phyloP scores from a whole-genome alignment of 2,329 filamentous ascomycete species.

The Pseudophaeomoniella oleicola region DNA sequence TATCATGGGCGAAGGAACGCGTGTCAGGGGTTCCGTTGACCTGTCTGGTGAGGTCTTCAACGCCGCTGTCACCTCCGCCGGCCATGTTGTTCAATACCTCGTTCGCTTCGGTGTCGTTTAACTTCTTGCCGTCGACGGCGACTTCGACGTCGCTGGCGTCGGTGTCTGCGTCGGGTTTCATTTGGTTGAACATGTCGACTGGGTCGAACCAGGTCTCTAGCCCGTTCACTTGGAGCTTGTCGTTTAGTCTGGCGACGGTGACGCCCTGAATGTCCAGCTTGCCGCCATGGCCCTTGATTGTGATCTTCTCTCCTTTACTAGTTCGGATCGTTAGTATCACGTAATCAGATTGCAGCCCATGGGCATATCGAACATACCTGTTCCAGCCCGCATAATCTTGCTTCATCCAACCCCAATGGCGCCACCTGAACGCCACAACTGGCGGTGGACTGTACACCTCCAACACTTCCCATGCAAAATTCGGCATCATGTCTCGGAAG shows the following conservation, averaged over 20 bases:
- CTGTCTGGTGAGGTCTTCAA: neutral
- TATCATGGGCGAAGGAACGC: no score
- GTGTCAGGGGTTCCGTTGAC: no score
- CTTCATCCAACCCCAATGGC: slow-evolving; percentile 55
- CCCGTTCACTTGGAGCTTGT: slow-evolving; percentile 40
- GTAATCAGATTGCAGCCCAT: neutral
- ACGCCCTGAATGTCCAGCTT: slow-evolving; percentile 50
- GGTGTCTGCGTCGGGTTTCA: slow-evolving; percentile 35
- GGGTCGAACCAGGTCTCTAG: slow-evolving; percentile 54
- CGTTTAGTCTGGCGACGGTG: slow-evolving; percentile 47
- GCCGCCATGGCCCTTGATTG: slow-evolving; percentile 45
- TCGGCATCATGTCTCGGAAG: slow-evolving; percentile 61
- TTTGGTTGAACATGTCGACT: slow-evolving; percentile 52
- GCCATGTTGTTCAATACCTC: neutral
- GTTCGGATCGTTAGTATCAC: slow-evolving; percentile 3
- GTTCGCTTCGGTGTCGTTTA: neutral
- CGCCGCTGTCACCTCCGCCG: neutral
- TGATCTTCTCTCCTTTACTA: slow-evolving; percentile 49
- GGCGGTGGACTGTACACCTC: slow-evolving; percentile 54
- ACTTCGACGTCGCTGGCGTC: slow-evolving; percentile 23
- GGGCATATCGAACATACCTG: slow-evolving; percentile 29
- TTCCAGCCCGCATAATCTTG: slow-evolving; percentile 52
- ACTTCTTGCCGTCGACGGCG: neutral
- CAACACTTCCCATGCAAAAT: slow-evolving; percentile 56
- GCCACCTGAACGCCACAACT: slow-evolving; percentile 48